Base-by-base conservation (phyloP, 306 rosid genomes). In the Abrus precatorius region DNA sequence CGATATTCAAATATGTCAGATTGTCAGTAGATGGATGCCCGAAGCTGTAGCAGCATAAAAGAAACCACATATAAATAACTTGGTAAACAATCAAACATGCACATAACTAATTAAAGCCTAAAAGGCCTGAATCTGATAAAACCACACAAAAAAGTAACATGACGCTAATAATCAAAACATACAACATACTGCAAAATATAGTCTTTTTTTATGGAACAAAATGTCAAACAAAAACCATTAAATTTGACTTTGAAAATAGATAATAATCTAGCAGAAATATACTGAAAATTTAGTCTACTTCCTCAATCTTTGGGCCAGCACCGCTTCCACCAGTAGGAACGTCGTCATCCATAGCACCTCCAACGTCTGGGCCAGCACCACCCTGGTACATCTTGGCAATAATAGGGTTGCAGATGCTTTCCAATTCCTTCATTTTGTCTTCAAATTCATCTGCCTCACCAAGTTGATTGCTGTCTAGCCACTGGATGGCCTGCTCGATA, bases 331-430 rank as follows among this genome's bases (percentile, higher is more conserved):
- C 90, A 6, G 88, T 20, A 2, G 91, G 92, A 13, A 13, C 76
- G 12, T 85, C 88, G 5, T 88, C 94, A 44, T 89, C 95, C 59
- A 67, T 76, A 0, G 78, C 73, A 6, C 80, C 92, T 0, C 85
- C 91, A 8, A 80, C 65, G 36, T 88, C 95, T 6, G 83, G 86
- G 1, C 90, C 94, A 4, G 86, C 91, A 10, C 86, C 91, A 2
- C 91, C 95, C 69, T 91, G 95, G 86, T 91, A 91, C 95, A 91
- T 91, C 91, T 91, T 91, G 6, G 95, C 95, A 0, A 91, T 91
- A 57, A 91, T 90, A 36, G 94, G 94, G 88, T 90, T 90, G 70
- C 70, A 64, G 33, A 64, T 7, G 50, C 70, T 64, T 83, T 91
- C 95, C 86, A 91, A 63, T 67, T 91, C 95, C 91, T 91, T 91